Conservation (phyloP, 2,329 filamentous ascomycete species). For the Lithohypha guttulata region DNA sequence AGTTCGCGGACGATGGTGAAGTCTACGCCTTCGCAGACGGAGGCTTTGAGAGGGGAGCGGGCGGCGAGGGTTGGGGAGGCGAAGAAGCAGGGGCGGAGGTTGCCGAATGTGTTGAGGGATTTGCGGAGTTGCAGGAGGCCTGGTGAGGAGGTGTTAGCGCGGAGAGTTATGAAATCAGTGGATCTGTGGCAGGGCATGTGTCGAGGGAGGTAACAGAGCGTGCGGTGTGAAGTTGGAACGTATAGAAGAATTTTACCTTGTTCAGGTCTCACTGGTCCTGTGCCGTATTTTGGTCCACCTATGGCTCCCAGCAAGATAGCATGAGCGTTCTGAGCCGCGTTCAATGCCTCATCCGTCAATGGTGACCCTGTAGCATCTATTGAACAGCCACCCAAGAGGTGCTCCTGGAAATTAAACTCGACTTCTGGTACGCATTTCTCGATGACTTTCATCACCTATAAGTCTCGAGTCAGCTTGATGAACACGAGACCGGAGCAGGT, state of each 20-base stretch:
- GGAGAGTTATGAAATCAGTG: neutral
- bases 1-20: constrained; percentile 88
- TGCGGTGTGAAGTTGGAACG: no score
- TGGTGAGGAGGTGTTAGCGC: neutral
- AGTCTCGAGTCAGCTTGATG: no score
- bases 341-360: constrained; percentile 72
- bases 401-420: constrained; percentile 82
- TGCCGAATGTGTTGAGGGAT: constrained; percentile 87
- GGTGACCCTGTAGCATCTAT: constrained; percentile 72
- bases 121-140: constrained; percentile 79
- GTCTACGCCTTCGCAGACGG: constrained; percentile 76
- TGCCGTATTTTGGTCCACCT: constrained; percentile 95
- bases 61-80: constrained; percentile 76
- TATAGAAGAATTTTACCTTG: constrained; percentile 41
- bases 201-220: no score
- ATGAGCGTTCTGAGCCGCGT: constrained; percentile 72
- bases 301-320: constrained; percentile 89
- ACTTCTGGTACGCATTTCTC: constrained; percentile 58
- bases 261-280: constrained; percentile 75
- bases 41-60: constrained; percentile 73
- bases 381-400: constrained; percentile 81
- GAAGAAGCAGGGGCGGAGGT: constrained; percentile 93
- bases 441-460: constrained; percentile 67
- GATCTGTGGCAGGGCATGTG: neutral
- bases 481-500: no score